These are phyloP conservation scores for Debaryomyces nepalensis DNA, from an alignment of 1,139 yeast species.

Conservation along the genomic window DNA sequence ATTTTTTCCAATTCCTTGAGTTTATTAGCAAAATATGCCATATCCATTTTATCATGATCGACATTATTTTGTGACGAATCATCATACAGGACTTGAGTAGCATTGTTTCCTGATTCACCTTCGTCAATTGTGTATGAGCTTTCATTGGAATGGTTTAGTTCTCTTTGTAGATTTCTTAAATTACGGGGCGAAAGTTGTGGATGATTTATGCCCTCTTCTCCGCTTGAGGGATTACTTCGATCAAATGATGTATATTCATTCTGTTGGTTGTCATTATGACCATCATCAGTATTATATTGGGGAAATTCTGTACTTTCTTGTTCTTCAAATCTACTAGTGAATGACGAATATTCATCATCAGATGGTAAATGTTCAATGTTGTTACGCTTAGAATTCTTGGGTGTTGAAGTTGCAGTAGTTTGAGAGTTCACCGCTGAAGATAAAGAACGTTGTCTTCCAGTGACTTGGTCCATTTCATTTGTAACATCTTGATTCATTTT, in stretches of 20 bases:
- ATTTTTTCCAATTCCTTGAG: slow-evolving; percentile 26
- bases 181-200: slow-evolving; percentile 17
- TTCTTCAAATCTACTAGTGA: slow-evolving; percentile 40
- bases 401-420: slow-evolving; percentile 46
- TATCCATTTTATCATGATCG: neutral
- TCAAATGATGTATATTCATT: slow-evolving; percentile 35
- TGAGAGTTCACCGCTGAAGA: slow-evolving; percentile 11
- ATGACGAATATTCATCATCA: slow-evolving; percentile 40
- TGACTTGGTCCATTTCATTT: slow-evolving; percentile 12
- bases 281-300: slow-evolving; percentile 19
- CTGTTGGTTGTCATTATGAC: slow-evolving; percentile 14
- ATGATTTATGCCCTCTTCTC: slow-evolving; percentile 5
- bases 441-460: slow-evolving; percentile 1
- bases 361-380: slow-evolving; percentile 19
- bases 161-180: slow-evolving; percentile 14
- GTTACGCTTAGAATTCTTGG: slow-evolving; percentile 31
- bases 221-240: slow-evolving; percentile 4
- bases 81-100: neutral
- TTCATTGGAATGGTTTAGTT: slow-evolving; percentile 19
- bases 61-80: too few relatives aligned
- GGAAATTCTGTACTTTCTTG: slow-evolving; percentile 25
- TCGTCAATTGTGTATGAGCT: slow-evolving; percentile 40
- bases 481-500: slow-evolving; percentile 17
- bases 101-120: slow-evolving; percentile 2
- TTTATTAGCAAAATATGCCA: slow-evolving; percentile 15